Evolutionary conservation across 2,329 filamentous ascomycete species (phyloP).

Genomic region (Trichoderma semiorbis): DNA sequence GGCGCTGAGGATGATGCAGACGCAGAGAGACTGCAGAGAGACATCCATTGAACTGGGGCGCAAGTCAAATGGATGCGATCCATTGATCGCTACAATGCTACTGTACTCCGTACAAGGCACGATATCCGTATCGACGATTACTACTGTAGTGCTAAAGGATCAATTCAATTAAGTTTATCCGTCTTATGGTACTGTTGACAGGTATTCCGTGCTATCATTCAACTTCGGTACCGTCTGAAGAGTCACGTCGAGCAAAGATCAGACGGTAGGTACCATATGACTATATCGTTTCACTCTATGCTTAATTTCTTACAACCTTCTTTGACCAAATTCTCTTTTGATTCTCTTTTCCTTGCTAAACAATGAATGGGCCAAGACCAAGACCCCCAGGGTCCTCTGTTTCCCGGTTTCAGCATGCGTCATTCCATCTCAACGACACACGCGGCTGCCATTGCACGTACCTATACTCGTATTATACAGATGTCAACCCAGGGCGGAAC

Average conservation of each 20-base stretch:
- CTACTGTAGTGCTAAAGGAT: neutral
- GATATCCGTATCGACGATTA: neutral
- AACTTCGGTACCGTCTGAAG: neutral
- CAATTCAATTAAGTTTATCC: neutral
- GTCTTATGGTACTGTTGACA: neutral
- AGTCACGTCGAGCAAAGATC: neutral
- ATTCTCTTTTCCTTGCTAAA: neutral
- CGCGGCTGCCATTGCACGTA: neutral
- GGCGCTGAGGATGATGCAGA: neutral
- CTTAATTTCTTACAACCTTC: neutral
- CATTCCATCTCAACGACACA: neutral
- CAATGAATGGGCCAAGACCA: neutral
- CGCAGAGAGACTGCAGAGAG: neutral
- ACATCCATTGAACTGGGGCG: neutral
- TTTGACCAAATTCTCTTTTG: neutral
- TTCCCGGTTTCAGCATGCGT: conserved; percentile 4
- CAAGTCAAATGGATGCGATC: neutral
- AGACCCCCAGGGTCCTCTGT: neutral
- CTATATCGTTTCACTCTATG: neutral
- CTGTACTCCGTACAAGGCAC: neutral
- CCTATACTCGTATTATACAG: neutral
- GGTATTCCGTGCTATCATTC: neutral
- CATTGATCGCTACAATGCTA: neutral
- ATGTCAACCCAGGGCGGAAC: neutral
- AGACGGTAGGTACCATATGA: neutral